Evolutionary conservation across 768 basidiomycete species (phyloP).

Genomic region (Phylloporus sp.): DNA sequence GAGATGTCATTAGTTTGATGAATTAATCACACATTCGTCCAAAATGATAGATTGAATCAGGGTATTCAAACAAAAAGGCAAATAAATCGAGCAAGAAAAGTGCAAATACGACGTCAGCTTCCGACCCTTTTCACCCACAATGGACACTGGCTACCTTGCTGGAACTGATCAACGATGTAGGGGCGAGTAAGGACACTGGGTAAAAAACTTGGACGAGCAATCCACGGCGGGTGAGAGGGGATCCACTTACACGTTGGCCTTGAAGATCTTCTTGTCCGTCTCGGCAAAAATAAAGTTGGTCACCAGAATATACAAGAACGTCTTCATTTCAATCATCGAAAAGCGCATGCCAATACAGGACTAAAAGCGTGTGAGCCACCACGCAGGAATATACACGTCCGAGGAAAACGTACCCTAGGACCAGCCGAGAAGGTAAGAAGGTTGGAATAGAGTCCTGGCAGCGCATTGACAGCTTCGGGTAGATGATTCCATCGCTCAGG

Average conservation of each 20-base stretch:
- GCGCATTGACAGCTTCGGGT: constrained; percentile 59
- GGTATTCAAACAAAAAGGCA: not conserved
- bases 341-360: constrained; percentile 82
- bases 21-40: not conserved
- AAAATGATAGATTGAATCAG: not conserved
- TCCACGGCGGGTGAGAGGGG: not conserved
- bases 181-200: constrained; percentile 62
- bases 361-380: constrained; percentile 33
- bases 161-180: constrained; percentile 50
- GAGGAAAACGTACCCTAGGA: constrained; percentile 55
- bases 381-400: not conserved
- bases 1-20: not conserved
- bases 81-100: not conserved
- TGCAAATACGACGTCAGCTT: constrained; percentile 3
- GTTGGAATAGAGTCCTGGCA: constrained; percentile 71
- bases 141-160: constrained; percentile 62
- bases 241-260: constrained; percentile 59
- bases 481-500: constrained; percentile 81
- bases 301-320: constrained; percentile 65
- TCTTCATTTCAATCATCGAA: constrained; percentile 81
- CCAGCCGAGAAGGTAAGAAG: constrained; percentile 77
- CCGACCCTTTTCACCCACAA: constrained; percentile 42
- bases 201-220: not conserved
- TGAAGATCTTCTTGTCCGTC: constrained; percentile 50
- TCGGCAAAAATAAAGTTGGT: constrained; percentile 59